Evolutionary conservation across 768 basidiomycete species (phyloP).

Genomic region (Clitopilus hobsonii): DNA sequence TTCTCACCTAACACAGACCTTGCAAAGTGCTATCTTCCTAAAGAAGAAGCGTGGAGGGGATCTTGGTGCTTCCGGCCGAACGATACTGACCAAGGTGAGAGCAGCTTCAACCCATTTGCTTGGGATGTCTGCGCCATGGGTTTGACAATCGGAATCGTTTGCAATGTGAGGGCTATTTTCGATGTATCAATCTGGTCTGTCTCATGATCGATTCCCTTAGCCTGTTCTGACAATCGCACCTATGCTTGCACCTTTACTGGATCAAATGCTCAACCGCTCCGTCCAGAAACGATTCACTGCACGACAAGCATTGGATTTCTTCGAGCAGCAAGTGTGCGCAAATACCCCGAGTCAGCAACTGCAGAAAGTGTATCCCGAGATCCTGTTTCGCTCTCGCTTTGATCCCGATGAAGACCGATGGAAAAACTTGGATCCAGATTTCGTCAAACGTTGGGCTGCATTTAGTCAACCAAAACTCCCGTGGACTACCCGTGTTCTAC

Average conservation of each 20-base stretch:
- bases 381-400: background rate
- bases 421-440: constrained; percentile 1
- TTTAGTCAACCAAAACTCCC: background rate
- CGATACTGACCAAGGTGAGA: constrained; percentile 17
- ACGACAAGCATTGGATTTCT: constrained; percentile 4
- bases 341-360: background rate
- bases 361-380: background rate
- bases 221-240: background rate
- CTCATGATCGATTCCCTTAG: background rate
- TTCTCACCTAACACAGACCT: background rate
- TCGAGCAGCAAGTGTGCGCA: constrained; percentile 2
- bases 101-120: constrained; percentile 20
- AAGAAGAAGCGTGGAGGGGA: background rate
- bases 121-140: constrained; percentile 21
- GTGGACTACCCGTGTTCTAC: background rate
- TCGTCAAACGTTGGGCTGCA: background rate
- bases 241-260: constrained; percentile 8
- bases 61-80: background rate
- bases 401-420: background rate
- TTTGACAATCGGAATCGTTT: background rate
- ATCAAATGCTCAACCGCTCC: constrained; percentile 6
- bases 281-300: constrained; percentile 7
- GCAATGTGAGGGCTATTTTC: background rate
- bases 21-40: background rate
- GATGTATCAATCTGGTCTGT: background rate